Evolutionary conservation across 2,329 filamentous ascomycete genomes (phyloP).

Genomic region (Sclerotinia trifoliorum): DNA sequence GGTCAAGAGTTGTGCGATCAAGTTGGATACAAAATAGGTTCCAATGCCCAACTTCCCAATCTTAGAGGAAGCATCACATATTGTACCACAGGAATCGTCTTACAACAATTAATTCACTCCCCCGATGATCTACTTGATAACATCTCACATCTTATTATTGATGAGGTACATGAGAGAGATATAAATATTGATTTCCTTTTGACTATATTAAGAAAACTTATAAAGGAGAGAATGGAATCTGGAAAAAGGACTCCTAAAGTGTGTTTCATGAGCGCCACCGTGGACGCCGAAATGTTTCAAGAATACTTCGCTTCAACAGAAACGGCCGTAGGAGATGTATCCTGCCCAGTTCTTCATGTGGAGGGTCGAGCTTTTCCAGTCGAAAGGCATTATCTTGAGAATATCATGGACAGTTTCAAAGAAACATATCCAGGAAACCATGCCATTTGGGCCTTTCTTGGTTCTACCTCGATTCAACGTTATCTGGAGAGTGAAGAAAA

Average conservation of each 20-base stretch:
- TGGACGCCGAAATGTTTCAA: conserved; percentile 80
- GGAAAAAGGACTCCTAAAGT: conserved; percentile 80
- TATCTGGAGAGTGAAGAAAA: conserved; percentile 9
- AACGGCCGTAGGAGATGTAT: conserved; percentile 51
- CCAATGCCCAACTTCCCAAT: conserved; percentile 75
- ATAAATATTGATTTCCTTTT: conserved; percentile 92
- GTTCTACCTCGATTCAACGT: background rate
- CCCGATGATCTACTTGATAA: conserved; percentile 79
- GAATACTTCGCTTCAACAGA: conserved; percentile 72
- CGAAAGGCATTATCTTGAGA: conserved; percentile 80
- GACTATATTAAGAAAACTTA: conserved; percentile 83
- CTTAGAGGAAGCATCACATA: conserved; percentile 71
- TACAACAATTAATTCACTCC: conserved; percentile 76
- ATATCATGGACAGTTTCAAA: conserved; percentile 64
- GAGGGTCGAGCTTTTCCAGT: conserved; percentile 85
- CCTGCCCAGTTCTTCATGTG: conserved; percentile 79
- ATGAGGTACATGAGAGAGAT: conserved; percentile 93
- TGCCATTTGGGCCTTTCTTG: background rate
- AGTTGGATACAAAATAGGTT: conserved; percentile 84
- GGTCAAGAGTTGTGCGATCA: conserved; percentile 77
- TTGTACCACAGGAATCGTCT: conserved; percentile 87
- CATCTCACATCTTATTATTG: conserved; percentile 88
- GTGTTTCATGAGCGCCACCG: conserved; percentile 90
- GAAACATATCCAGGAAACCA: background rate
- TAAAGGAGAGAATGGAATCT: conserved; percentile 57